Evolutionary conservation across 2,329 filamentous ascomycete genomes (phyloP).

Genomic region (Nemania diffusa): DNA sequence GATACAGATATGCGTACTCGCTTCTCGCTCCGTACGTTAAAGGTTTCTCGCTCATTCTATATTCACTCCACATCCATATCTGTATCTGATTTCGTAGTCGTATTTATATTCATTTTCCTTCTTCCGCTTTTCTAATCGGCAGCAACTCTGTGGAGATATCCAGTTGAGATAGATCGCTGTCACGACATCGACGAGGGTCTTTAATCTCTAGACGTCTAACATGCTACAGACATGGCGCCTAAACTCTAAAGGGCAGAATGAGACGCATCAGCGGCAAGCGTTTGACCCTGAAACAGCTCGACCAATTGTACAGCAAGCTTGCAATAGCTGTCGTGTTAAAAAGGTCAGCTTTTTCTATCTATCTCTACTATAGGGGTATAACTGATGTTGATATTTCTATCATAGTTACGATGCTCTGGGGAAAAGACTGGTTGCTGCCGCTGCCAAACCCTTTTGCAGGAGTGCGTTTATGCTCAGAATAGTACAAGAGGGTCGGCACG

Average conservation of each 20-base stretch:
- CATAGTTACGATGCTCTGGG: slow-evolving; percentile 25
- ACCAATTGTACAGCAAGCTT: slow-evolving; percentile 30
- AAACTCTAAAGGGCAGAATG: slow-evolving; percentile 22
- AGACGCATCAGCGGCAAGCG: slow-evolving; percentile 20
- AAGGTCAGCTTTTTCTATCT: slow-evolving; percentile 9
- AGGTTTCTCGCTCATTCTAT: neutral
- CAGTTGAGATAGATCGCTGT: neutral
- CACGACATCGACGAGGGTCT: neutral
- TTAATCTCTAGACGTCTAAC: neutral
- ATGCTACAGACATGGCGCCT: slow-evolving; percentile 34
- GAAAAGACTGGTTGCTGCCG: slow-evolving; percentile 27
- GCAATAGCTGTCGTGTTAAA: slow-evolving; percentile 31
- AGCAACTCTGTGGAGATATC: neutral
- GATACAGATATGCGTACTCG: neutral
- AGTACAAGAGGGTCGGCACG: slow-evolving; percentile 15
- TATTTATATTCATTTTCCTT: too few species aligned
- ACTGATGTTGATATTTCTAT: neutral
- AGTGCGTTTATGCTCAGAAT: slow-evolving; percentile 23
- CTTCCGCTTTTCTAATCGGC: too few species aligned
- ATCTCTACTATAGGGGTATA: neutral
- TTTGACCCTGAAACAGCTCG: slow-evolving; percentile 29
- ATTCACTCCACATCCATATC: too few species aligned
- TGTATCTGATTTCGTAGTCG: too few species aligned
- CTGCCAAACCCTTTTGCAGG: slow-evolving; percentile 19
- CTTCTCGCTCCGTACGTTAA: neutral